phyloP scores from a whole-genome alignment of 805 yeast species.

The Jamesozyma jinghongensis region DNA sequence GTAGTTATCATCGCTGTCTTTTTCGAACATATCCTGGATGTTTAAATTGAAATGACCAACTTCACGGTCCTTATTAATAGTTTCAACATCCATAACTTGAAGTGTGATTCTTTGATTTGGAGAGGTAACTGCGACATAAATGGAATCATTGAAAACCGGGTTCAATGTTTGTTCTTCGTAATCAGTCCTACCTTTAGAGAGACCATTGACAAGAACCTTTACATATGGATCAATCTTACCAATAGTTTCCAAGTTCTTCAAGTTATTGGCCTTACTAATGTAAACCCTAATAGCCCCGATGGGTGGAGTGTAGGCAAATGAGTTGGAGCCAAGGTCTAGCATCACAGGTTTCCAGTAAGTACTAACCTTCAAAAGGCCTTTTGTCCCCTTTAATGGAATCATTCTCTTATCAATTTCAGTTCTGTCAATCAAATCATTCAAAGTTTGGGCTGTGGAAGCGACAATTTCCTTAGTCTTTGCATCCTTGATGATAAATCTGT shows the following conservation, averaged over 20 bases:
- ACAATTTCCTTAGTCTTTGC: conserved; percentile 46
- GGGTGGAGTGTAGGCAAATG: conserved; percentile 85
- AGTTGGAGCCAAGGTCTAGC: conserved; percentile 54
- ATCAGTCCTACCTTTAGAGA: conserved; percentile 67
- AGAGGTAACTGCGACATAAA: conserved; percentile 75
- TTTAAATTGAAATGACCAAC: conserved; percentile 74
- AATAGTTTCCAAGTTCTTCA: conserved; percentile 76
- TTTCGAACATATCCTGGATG: conserved; percentile 56
- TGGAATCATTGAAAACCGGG: conserved; percentile 79
- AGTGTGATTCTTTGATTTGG: conserved; percentile 72
- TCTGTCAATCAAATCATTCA: conserved; percentile 64
- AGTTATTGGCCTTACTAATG: conserved; percentile 59
- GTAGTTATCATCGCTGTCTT: conserved; percentile 50
- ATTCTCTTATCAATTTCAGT: conserved; percentile 69
- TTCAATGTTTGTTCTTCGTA: conserved; percentile 55
- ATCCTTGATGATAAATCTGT: conserved; percentile 59
- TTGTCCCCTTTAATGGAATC: conserved; percentile 60
- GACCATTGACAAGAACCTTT: conserved; percentile 68
- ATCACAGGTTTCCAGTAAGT: conserved; percentile 84
- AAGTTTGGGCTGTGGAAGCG: conserved; percentile 49
- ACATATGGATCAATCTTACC: conserved; percentile 92
- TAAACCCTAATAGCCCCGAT: conserved; percentile 80
- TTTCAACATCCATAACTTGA: conserved; percentile 90
- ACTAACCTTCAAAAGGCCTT: conserved; percentile 61
- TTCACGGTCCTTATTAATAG: conserved; percentile 69